Evolutionary conservation across 1,284 basidiomycete genomes (phyloP), one percentile per base, ranked within the genome.

Genomic region (Peniophora sp.): DNA sequence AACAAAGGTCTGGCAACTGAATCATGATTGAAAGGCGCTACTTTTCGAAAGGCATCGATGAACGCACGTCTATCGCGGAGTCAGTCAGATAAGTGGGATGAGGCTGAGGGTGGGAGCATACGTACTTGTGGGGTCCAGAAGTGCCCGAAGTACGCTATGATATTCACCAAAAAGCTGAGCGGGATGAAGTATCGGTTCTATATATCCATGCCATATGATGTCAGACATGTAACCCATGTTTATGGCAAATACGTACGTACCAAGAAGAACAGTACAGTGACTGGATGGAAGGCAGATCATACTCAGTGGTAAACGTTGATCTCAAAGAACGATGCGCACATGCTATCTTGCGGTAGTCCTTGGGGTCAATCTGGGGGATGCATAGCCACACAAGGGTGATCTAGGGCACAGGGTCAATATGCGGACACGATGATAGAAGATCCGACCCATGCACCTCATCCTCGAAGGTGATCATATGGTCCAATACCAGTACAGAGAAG

Each of bases 121-220:
- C 44, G 19, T n/a, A 45, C 44, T 16, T 45, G n/a, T 20, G 12
- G 19, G 23, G 16, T 22, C 44, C 44, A 45, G 19, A 45, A 22
- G 23, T 20, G 44, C 10, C n/a, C 16, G 14, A 45, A 45, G 23
- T 45, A 45, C 10, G 44, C 44, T n/a, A 45, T 9, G 19, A 45
- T 45, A n/a, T 45, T 45, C n/a, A 45, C 44, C 6, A 45, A 9
- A n/a, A 45, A 45, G 22, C 71, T 72, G 2, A 77, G 57, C 2
- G 76, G 75, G 2, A 74, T 77, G 32, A 78, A 61, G 54, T 79
- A 79, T 23, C 74, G 69, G 57, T 75, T 76, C 72, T 75, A 38
- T 5, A 71, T 75, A 38, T 5, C 16, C 19, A 20, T 5, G 38
- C 38, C 6, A 8, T 16, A 27, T 17, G 12, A 23, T 19, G 12